These are phyloP conservation scores for Spizellomyces punctatus DNA, from an alignment of 192 early-diverging fungal species.

Conservation along the genomic window DNA sequence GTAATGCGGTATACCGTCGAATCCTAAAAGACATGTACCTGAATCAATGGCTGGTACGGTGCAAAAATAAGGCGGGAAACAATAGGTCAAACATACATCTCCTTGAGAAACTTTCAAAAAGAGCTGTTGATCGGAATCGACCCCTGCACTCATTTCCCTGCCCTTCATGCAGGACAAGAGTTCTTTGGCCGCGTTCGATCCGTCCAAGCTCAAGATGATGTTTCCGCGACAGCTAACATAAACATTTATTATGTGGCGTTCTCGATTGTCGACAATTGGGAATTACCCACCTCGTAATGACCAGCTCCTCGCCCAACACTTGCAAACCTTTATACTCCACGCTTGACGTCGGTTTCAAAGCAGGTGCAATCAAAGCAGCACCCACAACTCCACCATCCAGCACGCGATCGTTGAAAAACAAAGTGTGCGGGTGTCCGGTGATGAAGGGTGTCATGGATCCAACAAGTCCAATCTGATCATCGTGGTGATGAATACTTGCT, in stretches of 20 bases:
- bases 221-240: slow-evolving; percentile 37
- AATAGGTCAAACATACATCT: background rate
- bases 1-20: slow-evolving; percentile 39
- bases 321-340: slow-evolving; percentile 9
- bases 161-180: slow-evolving; percentile 24
- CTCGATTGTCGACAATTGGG: background rate
- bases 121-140: slow-evolving; percentile 28
- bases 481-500: background rate
- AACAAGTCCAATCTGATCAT: slow-evolving; percentile 31
- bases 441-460: slow-evolving; percentile 43
- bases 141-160: slow-evolving; percentile 9
- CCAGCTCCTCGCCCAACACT: slow-evolving; percentile 29
- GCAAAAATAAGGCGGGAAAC: too few relatives aligned
- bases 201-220: slow-evolving; percentile 36
- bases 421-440: slow-evolving; percentile 33
- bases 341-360: background rate
- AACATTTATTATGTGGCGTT: background rate
- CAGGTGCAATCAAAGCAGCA: slow-evolving; percentile 10
- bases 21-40: background rate
- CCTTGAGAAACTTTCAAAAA: slow-evolving; percentile 25
- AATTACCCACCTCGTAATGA: slow-evolving; percentile 30
- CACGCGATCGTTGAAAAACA: slow-evolving; percentile 39
- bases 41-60: background rate
- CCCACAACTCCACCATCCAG: slow-evolving; percentile 36
- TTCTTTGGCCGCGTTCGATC: slow-evolving; percentile 31